Evolutionary conservation across 805 yeast species (phyloP).

Genomic region (Ogataea trehaloabstinens): DNA sequence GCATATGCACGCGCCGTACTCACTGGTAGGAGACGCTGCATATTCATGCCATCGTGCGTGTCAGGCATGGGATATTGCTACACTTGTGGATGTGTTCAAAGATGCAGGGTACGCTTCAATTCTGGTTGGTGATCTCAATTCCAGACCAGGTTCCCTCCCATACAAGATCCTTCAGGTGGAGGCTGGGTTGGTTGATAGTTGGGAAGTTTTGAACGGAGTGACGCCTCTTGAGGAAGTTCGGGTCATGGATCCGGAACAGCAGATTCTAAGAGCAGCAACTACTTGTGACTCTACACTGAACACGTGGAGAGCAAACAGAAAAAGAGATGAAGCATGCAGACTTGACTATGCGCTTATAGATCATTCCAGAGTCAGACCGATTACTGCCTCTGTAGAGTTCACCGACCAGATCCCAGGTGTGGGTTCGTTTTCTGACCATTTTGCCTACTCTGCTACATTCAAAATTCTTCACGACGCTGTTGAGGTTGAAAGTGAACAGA

Average conservation of each 20-base stretch:
- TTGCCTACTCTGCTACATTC: constrained; percentile 63
- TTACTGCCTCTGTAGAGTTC: constrained; percentile 69
- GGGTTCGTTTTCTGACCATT: constrained; percentile 90
- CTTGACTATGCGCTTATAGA: constrained; percentile 88
- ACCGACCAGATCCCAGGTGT: constrained; percentile 64
- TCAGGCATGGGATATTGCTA: constrained; percentile 95
- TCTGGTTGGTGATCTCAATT: constrained; percentile 91
- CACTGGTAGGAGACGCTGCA: constrained; percentile 78
- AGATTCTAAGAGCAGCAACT: constrained; percentile 70
- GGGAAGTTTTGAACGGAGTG: constrained; percentile 67
- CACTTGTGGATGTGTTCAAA: constrained; percentile 56
- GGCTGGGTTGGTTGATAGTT: constrained; percentile 73
- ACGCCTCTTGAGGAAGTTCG: constrained; percentile 42
- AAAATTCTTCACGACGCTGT: constrained; percentile 21
- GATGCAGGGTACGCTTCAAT: constrained; percentile 81
- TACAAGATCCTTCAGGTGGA: constrained; percentile 67
- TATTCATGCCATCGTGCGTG: constrained; percentile 87
- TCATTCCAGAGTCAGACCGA: constrained; percentile 46
- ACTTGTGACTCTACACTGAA: constrained; percentile 88
- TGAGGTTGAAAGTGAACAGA: neutral
- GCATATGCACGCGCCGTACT: constrained; percentile 97
- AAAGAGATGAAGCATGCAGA: constrained; percentile 73
- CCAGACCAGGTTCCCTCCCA: constrained; percentile 83
- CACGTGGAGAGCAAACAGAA: constrained; percentile 70
- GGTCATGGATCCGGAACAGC: constrained; percentile 52